Evolutionary conservation across 176 grass and related monocot species (phyloP), one percentile per base, ranked within the genome.

Genomic region (Oryza meyeriana): DNA sequence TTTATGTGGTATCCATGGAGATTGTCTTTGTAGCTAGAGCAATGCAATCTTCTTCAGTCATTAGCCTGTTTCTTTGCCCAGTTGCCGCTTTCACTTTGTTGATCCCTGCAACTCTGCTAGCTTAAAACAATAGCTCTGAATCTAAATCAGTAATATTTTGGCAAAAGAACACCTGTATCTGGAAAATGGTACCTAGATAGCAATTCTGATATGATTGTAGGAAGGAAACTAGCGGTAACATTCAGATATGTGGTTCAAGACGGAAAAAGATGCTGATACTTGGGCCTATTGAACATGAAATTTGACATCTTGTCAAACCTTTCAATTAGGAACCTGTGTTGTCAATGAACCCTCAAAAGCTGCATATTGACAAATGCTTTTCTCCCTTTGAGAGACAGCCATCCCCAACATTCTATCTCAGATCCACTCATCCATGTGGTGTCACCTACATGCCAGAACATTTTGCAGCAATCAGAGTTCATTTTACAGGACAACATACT

Each of bases 31-130:
- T 66, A 57, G 14, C 66, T 42, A n/a, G 13, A 45, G 29, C 22
- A 28, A 38, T 57, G 32, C 28, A 44, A 31, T 67, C 25, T 62
- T 88, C 44, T 72, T 64, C 70, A 26, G 40, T 6, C 11, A 52
- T 28, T 27, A 39, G n/a, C 55, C 52, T 47, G 28, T 33, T 62
- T 20, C 22, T 38, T 64, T 64, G 10, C 35, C 16, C 27, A 39
- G 70, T 74, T 12, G 48, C 48, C 44, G 45, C 40, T 33, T 55
- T 64, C 27, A 1, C 62, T 86, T 66, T 67, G 69, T 80, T 66
- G 44, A 41, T 59, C 30, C 0, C 8, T 61, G 24, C 7, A 31
- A 58, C 30, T 3, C 14, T 30, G 24, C 4, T 13, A 29, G 25
- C 64, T 79, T 24, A 44, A 27, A 35, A 28, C 32, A 12, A 14